Evolutionary conservation across 2,329 filamentous ascomycete species (phyloP).

Genomic region (Beauveria sp.): DNA sequence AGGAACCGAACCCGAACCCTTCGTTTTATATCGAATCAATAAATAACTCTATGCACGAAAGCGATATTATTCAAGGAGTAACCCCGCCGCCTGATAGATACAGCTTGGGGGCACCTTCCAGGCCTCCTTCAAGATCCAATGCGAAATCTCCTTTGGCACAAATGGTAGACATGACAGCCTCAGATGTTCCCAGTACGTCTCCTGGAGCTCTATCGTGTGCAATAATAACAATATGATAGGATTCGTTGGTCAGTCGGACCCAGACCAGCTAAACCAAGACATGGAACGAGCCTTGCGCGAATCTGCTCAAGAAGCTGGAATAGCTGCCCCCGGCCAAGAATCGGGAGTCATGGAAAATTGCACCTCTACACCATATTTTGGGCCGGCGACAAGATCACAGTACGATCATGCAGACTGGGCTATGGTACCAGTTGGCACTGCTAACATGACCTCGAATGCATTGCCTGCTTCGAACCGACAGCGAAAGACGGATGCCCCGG

Average conservation of each 20-base stretch:
- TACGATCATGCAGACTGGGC: conserved; percentile 53
- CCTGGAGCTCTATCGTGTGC: background rate
- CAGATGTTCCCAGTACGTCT: conserved; percentile 31
- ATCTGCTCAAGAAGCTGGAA: conserved; percentile 45
- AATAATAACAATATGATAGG: background rate
- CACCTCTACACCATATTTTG: conserved; percentile 38
- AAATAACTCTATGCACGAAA: background rate
- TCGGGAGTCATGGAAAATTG: background rate
- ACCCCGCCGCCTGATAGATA: conserved; percentile 34
- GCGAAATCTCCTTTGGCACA: conserved; percentile 49
- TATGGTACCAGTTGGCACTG: conserved; percentile 40
- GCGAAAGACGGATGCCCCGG: conserved; percentile 35
- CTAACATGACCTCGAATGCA: conserved; percentile 17
- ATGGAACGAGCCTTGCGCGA: conserved; percentile 48
- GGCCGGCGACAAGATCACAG: conserved; percentile 48
- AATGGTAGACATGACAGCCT: conserved; percentile 40
- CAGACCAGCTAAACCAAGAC: conserved; percentile 38
- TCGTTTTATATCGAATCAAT: conserved; percentile 3
- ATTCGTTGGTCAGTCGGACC: conserved; percentile 26
- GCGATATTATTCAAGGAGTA: conserved; percentile 33
- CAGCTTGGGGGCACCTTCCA: conserved; percentile 42
- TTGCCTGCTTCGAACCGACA: conserved; percentile 35
- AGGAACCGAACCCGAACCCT: conserved; percentile 38
- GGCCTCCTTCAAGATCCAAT: conserved; percentile 54
- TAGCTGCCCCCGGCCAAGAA: conserved; percentile 38